Percentiles rank a stretch among this genome's conserved stretches.
Evolutionary conservation across 1,284 basidiomycete species (phyloP).

Genomic region (Naganishia sp.): DNA sequence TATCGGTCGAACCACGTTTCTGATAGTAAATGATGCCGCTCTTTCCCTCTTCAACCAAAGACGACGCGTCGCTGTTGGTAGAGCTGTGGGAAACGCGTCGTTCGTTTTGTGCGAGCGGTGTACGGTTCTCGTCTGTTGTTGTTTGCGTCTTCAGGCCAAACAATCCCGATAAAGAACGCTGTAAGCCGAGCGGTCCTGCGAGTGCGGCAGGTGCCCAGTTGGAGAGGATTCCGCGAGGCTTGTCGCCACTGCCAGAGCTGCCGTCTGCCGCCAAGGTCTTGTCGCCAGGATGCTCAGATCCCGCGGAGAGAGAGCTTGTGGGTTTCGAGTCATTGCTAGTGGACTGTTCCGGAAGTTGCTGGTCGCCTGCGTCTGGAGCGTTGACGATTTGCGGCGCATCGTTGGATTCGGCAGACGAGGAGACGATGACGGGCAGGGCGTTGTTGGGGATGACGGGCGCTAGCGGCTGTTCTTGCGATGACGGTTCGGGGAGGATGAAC

Average conservation of each 20-base stretch:
- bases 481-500: slow-evolving; percentile 3
- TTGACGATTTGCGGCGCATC: slow-evolving; percentile 11
- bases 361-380: background rate
- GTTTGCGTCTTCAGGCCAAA: slow-evolving; percentile 6
- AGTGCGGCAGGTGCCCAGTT: slow-evolving; percentile 17
- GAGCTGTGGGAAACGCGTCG: slow-evolving; percentile 8
- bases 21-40: slow-evolving; percentile 19
- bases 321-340: slow-evolving; percentile 6
- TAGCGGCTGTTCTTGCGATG: background rate
- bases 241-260: background rate
- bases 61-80: slow-evolving; percentile 11
- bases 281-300: background rate
- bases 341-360: background rate
- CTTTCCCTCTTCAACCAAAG: slow-evolving; percentile 6
- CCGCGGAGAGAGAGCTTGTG: background rate
- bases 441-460: background rate
- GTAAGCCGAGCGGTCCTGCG: slow-evolving; percentile 1
- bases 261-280: background rate
- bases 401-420: slow-evolving; percentile 24
- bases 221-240: slow-evolving; percentile 9
- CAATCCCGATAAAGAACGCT: slow-evolving; percentile 12
- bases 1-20: background rate
- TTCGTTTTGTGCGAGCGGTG: background rate
- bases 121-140: slow-evolving; percentile 1
- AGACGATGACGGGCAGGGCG: slow-evolving; percentile 22